Evolutionary conservation across 2,329 filamentous ascomycete genomes (phyloP).

Genomic region (Chlorencoelia australis): DNA sequence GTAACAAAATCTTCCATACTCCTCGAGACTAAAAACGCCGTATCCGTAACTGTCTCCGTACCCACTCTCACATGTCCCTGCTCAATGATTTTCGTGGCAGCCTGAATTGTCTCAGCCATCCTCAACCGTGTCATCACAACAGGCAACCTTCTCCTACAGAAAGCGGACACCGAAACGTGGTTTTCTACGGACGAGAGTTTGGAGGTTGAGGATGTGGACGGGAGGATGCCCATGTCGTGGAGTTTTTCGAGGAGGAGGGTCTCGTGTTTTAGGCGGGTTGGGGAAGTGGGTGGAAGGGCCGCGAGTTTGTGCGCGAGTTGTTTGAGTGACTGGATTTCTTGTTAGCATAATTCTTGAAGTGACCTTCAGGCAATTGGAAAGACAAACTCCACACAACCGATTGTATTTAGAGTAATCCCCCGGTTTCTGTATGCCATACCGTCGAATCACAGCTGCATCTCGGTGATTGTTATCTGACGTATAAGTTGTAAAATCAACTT

Average conservation of each 20-base stretch:
- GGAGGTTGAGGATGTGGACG: conserved; percentile 50
- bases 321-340: conserved; percentile 67
- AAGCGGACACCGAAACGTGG: conserved; percentile 78
- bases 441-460: conserved; percentile 66
- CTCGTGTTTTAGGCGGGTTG: conserved; percentile 75
- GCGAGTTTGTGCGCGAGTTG: conserved; percentile 84
- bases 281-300: conserved; percentile 68
- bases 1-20: conserved; percentile 95
- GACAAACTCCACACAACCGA: conserved; percentile 53
- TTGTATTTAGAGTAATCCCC: conserved; percentile 70
- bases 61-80: conserved; percentile 90
- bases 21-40: conserved; percentile 79
- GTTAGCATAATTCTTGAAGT: conserved; percentile 7
- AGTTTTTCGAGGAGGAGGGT: conserved; percentile 82
- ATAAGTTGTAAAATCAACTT: conserved; percentile 92
- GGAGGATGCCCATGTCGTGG: conserved; percentile 81
- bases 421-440: conserved; percentile 86
- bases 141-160: conserved; percentile 73
- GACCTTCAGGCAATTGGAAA: conserved; percentile 8
- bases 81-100: conserved; percentile 80
- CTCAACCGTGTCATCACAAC: conserved; percentile 84
- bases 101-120: conserved; percentile 87
- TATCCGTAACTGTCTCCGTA: conserved; percentile 81
- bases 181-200: conserved; percentile 81
- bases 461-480: conserved; percentile 82